These are phyloP conservation scores for Alternaria arborescens DNA, from an alignment of 2,329 filamentous ascomycete genomes.

Conservation along the genomic window DNA sequence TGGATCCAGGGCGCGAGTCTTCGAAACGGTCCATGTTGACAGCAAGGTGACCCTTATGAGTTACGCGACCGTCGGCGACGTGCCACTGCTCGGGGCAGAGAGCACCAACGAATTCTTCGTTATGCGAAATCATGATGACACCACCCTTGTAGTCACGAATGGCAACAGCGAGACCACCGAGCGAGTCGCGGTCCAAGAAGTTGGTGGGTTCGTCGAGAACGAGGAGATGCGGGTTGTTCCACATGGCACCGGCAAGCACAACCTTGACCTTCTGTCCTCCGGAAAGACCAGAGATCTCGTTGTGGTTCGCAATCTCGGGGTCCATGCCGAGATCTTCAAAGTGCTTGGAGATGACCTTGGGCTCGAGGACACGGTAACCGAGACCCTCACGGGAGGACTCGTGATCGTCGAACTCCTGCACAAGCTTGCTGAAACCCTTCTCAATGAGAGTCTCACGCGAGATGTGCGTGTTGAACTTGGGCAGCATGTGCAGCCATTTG, in stretches of 20 bases:
- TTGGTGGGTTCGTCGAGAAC: slow-evolving; percentile 99
- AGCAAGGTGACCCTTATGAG: slow-evolving; percentile 80
- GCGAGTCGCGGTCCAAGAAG: slow-evolving; percentile 97
- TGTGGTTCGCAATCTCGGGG: slow-evolving; percentile 98
- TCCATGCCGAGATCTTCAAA: slow-evolving; percentile 97
- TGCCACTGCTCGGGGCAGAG: slow-evolving; percentile 97
- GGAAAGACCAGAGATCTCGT: slow-evolving; percentile 93
- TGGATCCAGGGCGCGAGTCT: slow-evolving; percentile 73
- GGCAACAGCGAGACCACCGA: slow-evolving; percentile 95
- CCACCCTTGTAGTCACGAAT: slow-evolving; percentile 98
- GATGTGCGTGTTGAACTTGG: slow-evolving; percentile 92
- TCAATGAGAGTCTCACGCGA: slow-evolving; percentile 90
- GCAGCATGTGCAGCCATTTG: slow-evolving; percentile 88
- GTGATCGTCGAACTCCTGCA: slow-evolving; percentile 98
- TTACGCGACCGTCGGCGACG: slow-evolving; percentile 85
- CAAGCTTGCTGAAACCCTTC: slow-evolving; percentile 87
- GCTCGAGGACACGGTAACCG: slow-evolving; percentile 91
- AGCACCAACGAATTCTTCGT: slow-evolving; percentile 97
- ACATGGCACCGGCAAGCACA: slow-evolving; percentile 94
- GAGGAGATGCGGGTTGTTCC: slow-evolving; percentile 98
- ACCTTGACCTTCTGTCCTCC: slow-evolving; percentile 99
- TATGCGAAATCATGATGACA: slow-evolving; percentile 99
- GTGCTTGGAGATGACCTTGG: slow-evolving; percentile 94
- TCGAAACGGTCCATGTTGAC: slow-evolving; percentile 86
- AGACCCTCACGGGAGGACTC: slow-evolving; percentile 98